A percentile compares a stretch with the other conserved stretches of the same genome.
These are phyloP conservation scores for Kwoniella dejecticola DNA, from an alignment of 768 basidiomycete species.

Conservation along the genomic window DNA sequence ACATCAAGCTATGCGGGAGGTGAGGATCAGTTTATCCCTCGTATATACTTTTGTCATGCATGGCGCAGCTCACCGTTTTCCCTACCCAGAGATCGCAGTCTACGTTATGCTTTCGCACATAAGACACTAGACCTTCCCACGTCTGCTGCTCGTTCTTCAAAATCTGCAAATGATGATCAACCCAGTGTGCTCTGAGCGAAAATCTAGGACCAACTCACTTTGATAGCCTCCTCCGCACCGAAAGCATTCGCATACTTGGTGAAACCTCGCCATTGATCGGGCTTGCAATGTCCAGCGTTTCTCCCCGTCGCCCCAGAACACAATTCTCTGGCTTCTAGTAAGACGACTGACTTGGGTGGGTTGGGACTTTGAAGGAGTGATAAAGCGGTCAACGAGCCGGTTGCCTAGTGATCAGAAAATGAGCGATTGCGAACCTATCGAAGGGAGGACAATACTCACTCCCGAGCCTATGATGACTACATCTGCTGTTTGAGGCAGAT, in stretches of 20 bases:
- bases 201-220: constrained; percentile 7
- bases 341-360: constrained; percentile 58
- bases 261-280: constrained; percentile 33
- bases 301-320: constrained; percentile 66
- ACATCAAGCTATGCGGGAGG: constrained; percentile 34
- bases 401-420: neutral
- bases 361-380: constrained; percentile 28
- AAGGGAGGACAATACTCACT: constrained; percentile 19
- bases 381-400: constrained; percentile 31
- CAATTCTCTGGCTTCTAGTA: constrained; percentile 76
- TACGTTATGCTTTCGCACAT: constrained; percentile 30
- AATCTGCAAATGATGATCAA: constrained; percentile 10
- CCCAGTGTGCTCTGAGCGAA: neutral
- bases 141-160: constrained; percentile 38
- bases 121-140: constrained; percentile 29
- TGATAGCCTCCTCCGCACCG: constrained; percentile 30
- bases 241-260: constrained; percentile 25
- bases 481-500: constrained; percentile 31
- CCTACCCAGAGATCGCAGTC: constrained; percentile 46
- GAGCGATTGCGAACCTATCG: neutral
- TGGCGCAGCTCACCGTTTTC: constrained; percentile 35
- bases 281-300: constrained; percentile 50
- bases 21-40: neutral
- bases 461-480: constrained; percentile 42
- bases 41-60: too few relatives aligned